phyloP scores from a whole-genome alignment of 2,329 filamentous ascomycete species.

The Aspergillus pseudoglaucus region DNA sequence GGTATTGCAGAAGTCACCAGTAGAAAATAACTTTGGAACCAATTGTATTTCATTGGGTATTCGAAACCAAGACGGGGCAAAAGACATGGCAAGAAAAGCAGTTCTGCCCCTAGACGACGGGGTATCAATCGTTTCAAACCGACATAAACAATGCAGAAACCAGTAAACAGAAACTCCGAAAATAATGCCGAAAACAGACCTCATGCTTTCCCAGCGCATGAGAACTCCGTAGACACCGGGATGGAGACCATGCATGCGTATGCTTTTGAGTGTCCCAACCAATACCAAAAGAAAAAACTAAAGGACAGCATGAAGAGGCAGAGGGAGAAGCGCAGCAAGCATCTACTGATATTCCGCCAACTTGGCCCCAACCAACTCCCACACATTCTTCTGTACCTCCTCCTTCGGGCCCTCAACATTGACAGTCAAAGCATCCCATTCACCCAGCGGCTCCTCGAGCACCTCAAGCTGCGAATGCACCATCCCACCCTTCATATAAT shows the following conservation, averaged over 20 bases:
- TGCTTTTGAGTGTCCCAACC: no score
- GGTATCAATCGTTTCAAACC: conserved; percentile 1
- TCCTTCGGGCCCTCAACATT: conserved; percentile 52
- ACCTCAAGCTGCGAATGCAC: conserved; percentile 84
- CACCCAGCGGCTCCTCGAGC: conserved; percentile 78
- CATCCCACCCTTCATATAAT: conserved; percentile 97
- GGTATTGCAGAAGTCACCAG: no score
- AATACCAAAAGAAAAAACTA: not conserved
- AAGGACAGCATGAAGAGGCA: not conserved
- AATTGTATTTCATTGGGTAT: not conserved
- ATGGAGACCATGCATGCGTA: conserved; percentile 2
- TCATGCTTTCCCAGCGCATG: conserved; percentile 1
- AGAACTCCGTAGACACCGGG: conserved; percentile 13
- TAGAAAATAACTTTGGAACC: not conserved
- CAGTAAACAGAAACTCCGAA: not conserved
- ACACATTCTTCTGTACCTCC: conserved; percentile 55
- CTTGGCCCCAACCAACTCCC: conserved; percentile 51
- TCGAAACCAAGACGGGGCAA: not conserved
- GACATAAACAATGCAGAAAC: conserved; percentile 1
- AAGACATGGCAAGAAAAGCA: not conserved
- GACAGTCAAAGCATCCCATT: conserved; percentile 63
- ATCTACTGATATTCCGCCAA: conserved; percentile 40
- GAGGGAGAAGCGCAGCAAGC: conserved; percentile 1
- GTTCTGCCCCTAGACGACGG: conserved; percentile 6
- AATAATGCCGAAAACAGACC: not conserved